phyloP scores from a whole-genome alignment of 2,329 filamentous ascomycete species.

The Curvularia sp. region DNA sequence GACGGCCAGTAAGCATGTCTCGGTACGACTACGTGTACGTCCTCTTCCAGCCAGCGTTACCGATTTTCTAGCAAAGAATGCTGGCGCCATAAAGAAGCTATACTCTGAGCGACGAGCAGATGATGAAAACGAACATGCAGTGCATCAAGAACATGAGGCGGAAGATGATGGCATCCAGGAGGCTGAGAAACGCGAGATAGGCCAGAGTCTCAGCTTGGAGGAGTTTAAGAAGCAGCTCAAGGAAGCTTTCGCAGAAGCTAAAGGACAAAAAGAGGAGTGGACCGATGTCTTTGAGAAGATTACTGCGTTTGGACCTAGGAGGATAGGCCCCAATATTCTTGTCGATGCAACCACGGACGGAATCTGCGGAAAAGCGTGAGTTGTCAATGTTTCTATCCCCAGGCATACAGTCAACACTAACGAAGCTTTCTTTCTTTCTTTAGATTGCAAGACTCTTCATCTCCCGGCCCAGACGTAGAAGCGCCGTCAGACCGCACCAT shows the following conservation, averaged over 20 bases:
- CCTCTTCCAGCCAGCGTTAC: constrained; percentile 81
- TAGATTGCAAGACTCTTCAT: constrained; percentile 39
- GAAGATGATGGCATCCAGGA: constrained; percentile 58
- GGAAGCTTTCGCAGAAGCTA: constrained; percentile 71
- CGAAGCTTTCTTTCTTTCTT: background rate
- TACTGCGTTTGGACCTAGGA: constrained; percentile 84
- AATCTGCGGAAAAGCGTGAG: constrained; percentile 76
- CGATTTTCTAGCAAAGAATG: constrained; percentile 83
- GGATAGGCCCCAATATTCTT: constrained; percentile 86
- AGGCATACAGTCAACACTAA: background rate
- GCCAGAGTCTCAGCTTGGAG: constrained; percentile 69
- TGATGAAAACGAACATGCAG: constrained; percentile 50
- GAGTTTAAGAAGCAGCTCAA: constrained; percentile 81
- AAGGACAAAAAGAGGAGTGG: constrained; percentile 79
- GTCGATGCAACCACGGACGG: constrained; percentile 80
- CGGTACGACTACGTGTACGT: constrained; percentile 75
- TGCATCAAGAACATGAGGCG: constrained; percentile 56
- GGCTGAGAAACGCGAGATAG: constrained; percentile 62
- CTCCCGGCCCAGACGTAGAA: constrained; percentile 48
- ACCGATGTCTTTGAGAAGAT: constrained; percentile 79
- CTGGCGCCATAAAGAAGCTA: constrained; percentile 77
- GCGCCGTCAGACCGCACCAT: constrained; percentile 46
- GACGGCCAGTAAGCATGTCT: constrained; percentile 87
- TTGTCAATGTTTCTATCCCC: constrained; percentile 16
- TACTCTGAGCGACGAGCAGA: constrained; percentile 72